Conservation (phyloP, 1,284 basidiomycete species). For the Trametes pubescens region DNA sequence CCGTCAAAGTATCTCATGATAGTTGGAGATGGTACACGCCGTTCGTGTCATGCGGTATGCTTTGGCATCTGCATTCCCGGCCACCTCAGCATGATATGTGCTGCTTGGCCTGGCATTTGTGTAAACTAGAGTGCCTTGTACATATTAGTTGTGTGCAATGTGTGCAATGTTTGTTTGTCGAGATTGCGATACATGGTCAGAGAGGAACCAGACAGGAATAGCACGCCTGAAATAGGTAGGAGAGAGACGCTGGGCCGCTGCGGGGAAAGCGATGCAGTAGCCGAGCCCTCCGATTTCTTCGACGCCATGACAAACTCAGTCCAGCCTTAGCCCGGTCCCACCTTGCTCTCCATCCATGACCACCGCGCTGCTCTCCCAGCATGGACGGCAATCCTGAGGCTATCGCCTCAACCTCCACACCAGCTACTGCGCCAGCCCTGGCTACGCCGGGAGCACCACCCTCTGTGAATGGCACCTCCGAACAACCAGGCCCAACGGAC, state of each 20-base stretch:
- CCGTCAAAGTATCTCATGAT: too few relatives aligned
- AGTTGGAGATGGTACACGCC: too few relatives aligned
- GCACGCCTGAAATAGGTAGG: not conserved
- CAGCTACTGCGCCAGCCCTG: not conserved
- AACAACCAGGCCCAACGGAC: not conserved
- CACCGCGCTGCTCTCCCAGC: not conserved
- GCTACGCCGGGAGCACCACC: not conserved
- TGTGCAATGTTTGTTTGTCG: too few relatives aligned
- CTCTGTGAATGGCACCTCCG: too few relatives aligned
- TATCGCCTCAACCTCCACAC: not conserved
- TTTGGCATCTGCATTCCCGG: too few relatives aligned
- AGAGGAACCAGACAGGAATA: not conserved
- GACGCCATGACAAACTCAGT: not conserved
- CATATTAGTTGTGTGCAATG: too few relatives aligned
- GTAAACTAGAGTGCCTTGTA: too few relatives aligned
- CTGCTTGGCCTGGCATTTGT: too few relatives aligned
- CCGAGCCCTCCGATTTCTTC: not conserved
- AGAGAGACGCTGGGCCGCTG: not conserved
- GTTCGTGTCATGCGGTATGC: too few relatives aligned
- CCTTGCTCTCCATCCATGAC: conserved; percentile 13
- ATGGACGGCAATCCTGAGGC: conserved; percentile 6
- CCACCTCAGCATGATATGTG: too few relatives aligned
- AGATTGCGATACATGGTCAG: too few relatives aligned
- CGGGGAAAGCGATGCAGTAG: conserved; percentile 4
- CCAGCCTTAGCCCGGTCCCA: not conserved